Evolutionary conservation across 495 filamentous ascomycete species (phyloP), one percentile per base, ranked within the genome.

Genomic region (Talaromyces borbonicus): DNA sequence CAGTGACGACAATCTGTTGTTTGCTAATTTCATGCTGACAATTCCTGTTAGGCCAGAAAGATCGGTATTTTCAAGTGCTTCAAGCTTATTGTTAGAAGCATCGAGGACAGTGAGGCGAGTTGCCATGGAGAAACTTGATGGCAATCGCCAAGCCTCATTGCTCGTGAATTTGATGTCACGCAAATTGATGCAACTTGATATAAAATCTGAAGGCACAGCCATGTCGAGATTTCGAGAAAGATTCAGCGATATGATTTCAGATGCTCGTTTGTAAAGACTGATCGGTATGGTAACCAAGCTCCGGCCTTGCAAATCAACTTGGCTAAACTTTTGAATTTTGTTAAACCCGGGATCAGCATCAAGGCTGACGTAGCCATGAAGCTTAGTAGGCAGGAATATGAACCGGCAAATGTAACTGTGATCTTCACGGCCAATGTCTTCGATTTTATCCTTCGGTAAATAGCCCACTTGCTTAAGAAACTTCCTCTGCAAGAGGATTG

Each of bases 351-450:
- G 79, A 39, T 97, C 90, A 48, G 83, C 74, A 48, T 83, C 78
- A 11, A 81, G 64, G 64, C 69, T 84, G 48, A 72, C 77, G 40
- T 70, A 69, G n/a, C 86, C 85, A 60, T 79, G 87, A 54, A 94
- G 79, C 49, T 87, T 84, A 8, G 83, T 84, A 8, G 90, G 87
- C 40, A 95, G 69, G 59, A 97, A 99, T 19, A 88, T 85, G 65
- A 97, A 97, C 6, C 92, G 87, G 55, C 90, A 90, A 5, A 99
- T 73, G 53, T 97, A 97, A 55, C 89, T 90, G 61, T 96, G 93
- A 62, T 99, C 92, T 60, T 99, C 92, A 35, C 92, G 79, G n/a
- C 92, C 92, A 43, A 99, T 80, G 48, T 96, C 92, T 56, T 96
- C 90, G 32, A 97, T 79, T 30, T 77, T 78, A 57, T 99, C 93